These are phyloP conservation scores for Sergeia podlipaevii DNA, from an alignment of 208 protist species.

Conservation along the genomic window DNA sequence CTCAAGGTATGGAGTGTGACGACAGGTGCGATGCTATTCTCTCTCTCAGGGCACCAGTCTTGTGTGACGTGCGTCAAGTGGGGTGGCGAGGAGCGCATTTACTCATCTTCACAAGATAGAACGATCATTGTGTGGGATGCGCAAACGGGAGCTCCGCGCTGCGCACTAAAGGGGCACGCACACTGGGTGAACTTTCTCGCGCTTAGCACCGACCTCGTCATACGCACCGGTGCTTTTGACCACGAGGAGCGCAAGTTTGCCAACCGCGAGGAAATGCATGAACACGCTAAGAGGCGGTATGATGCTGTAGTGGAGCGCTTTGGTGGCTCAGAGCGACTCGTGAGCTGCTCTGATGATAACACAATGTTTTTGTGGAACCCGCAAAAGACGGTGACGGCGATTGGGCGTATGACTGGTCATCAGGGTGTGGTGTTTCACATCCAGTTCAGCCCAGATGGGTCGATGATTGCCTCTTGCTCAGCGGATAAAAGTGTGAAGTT, in stretches of 20 bases:
- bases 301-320: slow-evolving; percentile 68
- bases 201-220: slow-evolving; percentile 96
- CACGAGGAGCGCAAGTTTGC: slow-evolving; percentile 80
- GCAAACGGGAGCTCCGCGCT: slow-evolving; percentile 52
- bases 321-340: slow-evolving; percentile 84
- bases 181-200: slow-evolving; percentile 99
- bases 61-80: slow-evolving; percentile 97
- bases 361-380: slow-evolving; percentile 98
- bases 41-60: slow-evolving; percentile 94
- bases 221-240: slow-evolving; percentile 95
- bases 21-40: slow-evolving; percentile 62
- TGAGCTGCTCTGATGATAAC: slow-evolving; percentile 97
- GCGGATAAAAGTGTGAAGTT: slow-evolving; percentile 98
- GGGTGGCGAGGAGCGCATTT: slow-evolving; percentile 94
- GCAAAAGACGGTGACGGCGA: slow-evolving; percentile 62
- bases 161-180: slow-evolving; percentile 94
- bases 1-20: slow-evolving; percentile 88
- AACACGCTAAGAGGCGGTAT: slow-evolving; percentile 77
- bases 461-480: slow-evolving; percentile 95
- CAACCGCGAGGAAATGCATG: slow-evolving; percentile 40
- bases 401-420: slow-evolving; percentile 93
- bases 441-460: slow-evolving; percentile 96
- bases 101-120: slow-evolving; percentile 96
- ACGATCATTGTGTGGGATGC: slow-evolving; percentile 96
- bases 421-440: slow-evolving; percentile 95